Evolutionary conservation across 768 basidiomycete species (phyloP).

Genomic region (Lentinula raphanica): DNA sequence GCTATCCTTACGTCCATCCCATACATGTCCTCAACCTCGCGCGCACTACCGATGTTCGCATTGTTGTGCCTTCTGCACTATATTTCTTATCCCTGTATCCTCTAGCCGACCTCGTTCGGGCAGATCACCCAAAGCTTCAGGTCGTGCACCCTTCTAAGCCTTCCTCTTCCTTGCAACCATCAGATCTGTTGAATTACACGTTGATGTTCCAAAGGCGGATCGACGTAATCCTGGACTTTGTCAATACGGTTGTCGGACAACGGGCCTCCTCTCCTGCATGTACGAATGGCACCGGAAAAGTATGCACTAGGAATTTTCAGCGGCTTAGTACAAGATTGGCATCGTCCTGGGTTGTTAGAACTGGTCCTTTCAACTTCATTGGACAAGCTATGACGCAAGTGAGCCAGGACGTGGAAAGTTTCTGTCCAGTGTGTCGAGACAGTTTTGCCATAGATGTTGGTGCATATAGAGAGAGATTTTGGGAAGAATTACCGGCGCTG

Average conservation of each 20-base stretch:
- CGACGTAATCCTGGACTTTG: slow-evolving; percentile 42
- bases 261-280: slow-evolving; percentile 26
- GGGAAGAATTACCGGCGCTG: slow-evolving; percentile 43
- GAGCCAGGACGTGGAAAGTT: slow-evolving; percentile 27
- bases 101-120: slow-evolving; percentile 41
- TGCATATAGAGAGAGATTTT: slow-evolving; percentile 32
- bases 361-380: slow-evolving; percentile 52
- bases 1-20: slow-evolving; percentile 58
- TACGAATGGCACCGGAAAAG: slow-evolving; percentile 11
- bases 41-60: slow-evolving; percentile 39
- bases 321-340: slow-evolving; percentile 37
- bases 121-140: slow-evolving; percentile 48
- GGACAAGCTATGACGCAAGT: slow-evolving; percentile 38
- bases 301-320: slow-evolving; percentile 39
- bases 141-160: slow-evolving; percentile 46
- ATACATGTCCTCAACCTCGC: slow-evolving; percentile 54
- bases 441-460: slow-evolving; percentile 37
- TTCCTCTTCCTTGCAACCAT: slow-evolving; percentile 33
- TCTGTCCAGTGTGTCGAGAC: slow-evolving; percentile 40
- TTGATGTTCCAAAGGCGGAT: slow-evolving; percentile 55
- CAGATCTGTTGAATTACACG: slow-evolving; percentile 45
- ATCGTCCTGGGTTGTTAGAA: slow-evolving; percentile 44
- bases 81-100: slow-evolving; percentile 59
- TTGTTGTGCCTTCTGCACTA: slow-evolving; percentile 45
- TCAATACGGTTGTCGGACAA: slow-evolving; percentile 35